These are phyloP conservation scores for Yarrowia sp. DNA, from an alignment of 805 yeast species.

Conservation along the genomic window DNA sequence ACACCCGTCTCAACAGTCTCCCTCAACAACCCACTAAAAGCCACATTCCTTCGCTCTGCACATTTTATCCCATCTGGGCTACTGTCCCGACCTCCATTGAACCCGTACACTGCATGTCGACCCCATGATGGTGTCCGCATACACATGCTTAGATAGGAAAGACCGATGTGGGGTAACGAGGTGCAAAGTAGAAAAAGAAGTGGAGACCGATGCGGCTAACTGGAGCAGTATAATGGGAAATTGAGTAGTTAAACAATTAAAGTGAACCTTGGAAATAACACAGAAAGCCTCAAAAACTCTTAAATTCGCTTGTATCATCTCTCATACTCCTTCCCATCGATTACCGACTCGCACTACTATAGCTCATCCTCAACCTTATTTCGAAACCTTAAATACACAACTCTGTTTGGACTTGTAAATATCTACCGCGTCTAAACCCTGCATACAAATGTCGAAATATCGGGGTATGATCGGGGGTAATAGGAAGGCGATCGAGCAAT, in stretches of 20 bases:
- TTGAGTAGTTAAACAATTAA: no score
- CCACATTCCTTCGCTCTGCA: no score
- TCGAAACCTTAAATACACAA: not conserved
- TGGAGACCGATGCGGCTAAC: no score
- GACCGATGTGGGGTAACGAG: conserved; percentile 14
- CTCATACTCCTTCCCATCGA: not conserved
- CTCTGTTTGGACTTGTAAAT: not conserved
- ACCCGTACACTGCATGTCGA: not conserved
- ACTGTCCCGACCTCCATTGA: no score
- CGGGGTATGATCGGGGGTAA: not conserved
- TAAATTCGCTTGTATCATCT: not conserved
- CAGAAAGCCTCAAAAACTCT: no score
- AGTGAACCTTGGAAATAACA: no score
- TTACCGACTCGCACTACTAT: not conserved
- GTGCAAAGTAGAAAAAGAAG: not conserved
- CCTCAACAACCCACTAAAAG: no score
- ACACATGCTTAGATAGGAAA: conserved; percentile 37
- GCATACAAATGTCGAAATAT: not conserved
- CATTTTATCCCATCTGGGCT: no score
- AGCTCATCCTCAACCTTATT: not conserved
- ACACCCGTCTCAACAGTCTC: no score
- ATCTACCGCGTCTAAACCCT: conserved; percentile 24
- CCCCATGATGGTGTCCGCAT: conserved; percentile 14
- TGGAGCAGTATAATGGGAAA: no score
- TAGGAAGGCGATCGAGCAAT: no score